Conservation (phyloP, 2,329 filamentous ascomycete species). For the Tolypocladium nubicola region DNA sequence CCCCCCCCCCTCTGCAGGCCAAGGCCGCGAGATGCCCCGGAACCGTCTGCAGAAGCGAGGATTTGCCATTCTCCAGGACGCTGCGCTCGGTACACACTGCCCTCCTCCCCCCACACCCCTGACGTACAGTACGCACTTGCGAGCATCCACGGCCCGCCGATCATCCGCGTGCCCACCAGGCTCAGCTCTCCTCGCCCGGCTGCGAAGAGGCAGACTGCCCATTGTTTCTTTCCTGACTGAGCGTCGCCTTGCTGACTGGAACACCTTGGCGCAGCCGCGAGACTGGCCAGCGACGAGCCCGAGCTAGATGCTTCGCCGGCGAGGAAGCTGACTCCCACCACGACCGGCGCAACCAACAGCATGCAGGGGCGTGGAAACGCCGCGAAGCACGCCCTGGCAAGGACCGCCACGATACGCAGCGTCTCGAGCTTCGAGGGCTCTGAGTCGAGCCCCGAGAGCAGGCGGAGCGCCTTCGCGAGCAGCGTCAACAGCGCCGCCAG, state of each 20-base stretch:
- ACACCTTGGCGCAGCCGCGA: slow-evolving; percentile 6
- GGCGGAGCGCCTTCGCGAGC: slow-evolving; percentile 44
- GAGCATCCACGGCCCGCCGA: neutral
- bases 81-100: neutral
- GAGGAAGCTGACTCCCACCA: slow-evolving; percentile 26
- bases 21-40: slow-evolving; percentile 14
- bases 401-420: slow-evolving; percentile 41
- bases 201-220: neutral
- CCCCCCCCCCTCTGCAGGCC: no score
- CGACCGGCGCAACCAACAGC: slow-evolving; percentile 28
- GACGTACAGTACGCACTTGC: neutral
- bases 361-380: slow-evolving; percentile 22
- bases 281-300: slow-evolving; percentile 8
- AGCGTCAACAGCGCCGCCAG: slow-evolving; percentile 45
- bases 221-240: neutral
- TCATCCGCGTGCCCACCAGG: neutral
- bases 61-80: slow-evolving; percentile 24
- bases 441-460: slow-evolving; percentile 33
- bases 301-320: slow-evolving; percentile 18
- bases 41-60: slow-evolving; percentile 21
- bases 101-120: neutral
- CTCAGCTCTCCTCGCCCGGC: neutral
- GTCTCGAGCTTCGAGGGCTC: slow-evolving; percentile 44
- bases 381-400: slow-evolving; percentile 20
- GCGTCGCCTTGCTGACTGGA: neutral